Evolutionary conservation across 192 early-diverging fungal genomes (phyloP).

Genomic region (Phlyctochytrium arcticum): DNA sequence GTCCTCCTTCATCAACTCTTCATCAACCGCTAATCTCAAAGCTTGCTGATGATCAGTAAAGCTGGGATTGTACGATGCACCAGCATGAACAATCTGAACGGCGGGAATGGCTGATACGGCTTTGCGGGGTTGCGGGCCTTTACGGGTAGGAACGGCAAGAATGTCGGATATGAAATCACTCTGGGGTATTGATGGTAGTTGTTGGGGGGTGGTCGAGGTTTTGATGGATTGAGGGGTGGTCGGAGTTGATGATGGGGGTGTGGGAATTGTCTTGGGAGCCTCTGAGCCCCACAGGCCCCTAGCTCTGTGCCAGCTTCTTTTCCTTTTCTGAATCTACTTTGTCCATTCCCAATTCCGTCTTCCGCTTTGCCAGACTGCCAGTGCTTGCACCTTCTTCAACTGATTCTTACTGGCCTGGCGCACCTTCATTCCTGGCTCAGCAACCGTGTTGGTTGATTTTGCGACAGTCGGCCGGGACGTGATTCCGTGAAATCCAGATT

Average conservation of each 20-base stretch:
- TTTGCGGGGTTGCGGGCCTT: too few relatives aligned
- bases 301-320: too few relatives aligned
- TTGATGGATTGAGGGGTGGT: too few relatives aligned
- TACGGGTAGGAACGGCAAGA: too few relatives aligned
- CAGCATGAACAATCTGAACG: conserved; percentile 73
- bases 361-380: conserved; percentile 44
- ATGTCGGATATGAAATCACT: too few relatives aligned
- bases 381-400: conserved; percentile 36
- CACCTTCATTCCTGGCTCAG: conserved; percentile 21
- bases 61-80: conserved; percentile 88
- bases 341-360: too few relatives aligned
- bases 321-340: too few relatives aligned
- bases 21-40: conserved; percentile 40
- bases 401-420: conserved; percentile 42
- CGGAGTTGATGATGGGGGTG: too few relatives aligned
- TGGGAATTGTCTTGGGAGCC: too few relatives aligned
- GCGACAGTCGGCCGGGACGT: conserved; percentile 11
- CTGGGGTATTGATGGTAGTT: too few relatives aligned
- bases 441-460: conserved; percentile 30
- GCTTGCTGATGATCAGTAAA: conserved; percentile 71
- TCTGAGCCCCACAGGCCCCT: too few relatives aligned
- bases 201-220: too few relatives aligned
- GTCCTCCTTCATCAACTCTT: conserved; percentile 35
- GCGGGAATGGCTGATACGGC: conserved; percentile 54
- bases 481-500: conserved; percentile 57